Base-by-base conservation (phyloP, 495 filamentous ascomycete species). In the Filosporella fistucella region DNA sequence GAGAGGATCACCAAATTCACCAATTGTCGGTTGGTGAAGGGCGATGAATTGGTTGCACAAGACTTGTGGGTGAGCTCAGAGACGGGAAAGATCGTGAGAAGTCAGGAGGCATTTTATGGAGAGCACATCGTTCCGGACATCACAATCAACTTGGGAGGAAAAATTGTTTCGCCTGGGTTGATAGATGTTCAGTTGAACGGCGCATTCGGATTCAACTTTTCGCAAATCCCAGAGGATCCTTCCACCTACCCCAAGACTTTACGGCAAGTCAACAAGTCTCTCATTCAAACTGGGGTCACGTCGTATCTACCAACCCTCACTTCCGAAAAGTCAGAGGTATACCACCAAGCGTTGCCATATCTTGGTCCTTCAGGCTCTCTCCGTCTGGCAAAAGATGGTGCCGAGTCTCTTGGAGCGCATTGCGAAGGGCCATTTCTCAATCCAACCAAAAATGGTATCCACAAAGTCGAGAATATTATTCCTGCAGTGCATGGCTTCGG, bases 111-210 rank as follows among this genome's bases (percentile, higher is more conserved):
- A 28, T 89, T 89, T 63, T 91, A 89, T 68, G 81, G 79, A 47
- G 70, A 84, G 34, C 75, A 83, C 42, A 59, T 65, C n/a, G 62
- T 75, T 5, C 78, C 82, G 5, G 76, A 81, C 55, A 49, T 60
- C 40, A 71, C 81, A 42, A 69, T 93, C 54, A 77, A 95, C 55
- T 77, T 93, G 11, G 71, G 78, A n/a, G 84, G 85, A 37, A 82
- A 84, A 50, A 89, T 93, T 56, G 55, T 95, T 18, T 78, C 86
- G 11, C 87, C 88, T 0, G 89, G 88, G 12, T 75, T 93, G 54
- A 88, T 94, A 56, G 89, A 95, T 57, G 81, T 86, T 38, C 89
- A 95, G 59, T 74, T 91, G 36, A 95, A 95, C 56, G 89, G 89
- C 33, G 86, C 83, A 5, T 85, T 85, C 50, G 88, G 89, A 36